Evolutionary conservation across 768 basidiomycete species (phyloP).

Genomic region (Lentinula edodes): DNA sequence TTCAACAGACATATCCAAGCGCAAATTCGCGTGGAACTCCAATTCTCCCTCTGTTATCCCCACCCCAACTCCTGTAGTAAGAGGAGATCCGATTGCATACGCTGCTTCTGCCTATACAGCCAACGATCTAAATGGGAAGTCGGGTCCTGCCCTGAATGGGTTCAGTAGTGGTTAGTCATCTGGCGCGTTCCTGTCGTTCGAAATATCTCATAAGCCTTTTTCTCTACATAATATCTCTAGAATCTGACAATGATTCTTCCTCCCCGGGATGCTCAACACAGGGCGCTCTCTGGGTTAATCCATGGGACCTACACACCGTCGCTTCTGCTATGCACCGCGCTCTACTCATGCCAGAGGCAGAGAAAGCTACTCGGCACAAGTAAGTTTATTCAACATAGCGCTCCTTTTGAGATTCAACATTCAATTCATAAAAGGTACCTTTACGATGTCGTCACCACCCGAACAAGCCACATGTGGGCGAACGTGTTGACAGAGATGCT

Average conservation of each 20-base stretch:
- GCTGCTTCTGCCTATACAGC: neutral
- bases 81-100: conserved; percentile 3
- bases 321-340: conserved; percentile 88
- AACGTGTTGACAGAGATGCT: conserved; percentile 85
- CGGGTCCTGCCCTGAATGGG: neutral
- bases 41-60: neutral
- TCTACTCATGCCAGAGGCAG: conserved; percentile 70
- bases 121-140: neutral
- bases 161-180: neutral
- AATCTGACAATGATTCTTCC: neutral
- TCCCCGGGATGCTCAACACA: conserved; percentile 19
- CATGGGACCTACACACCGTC: conserved; percentile 92
- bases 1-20: neutral
- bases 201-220: neutral
- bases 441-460: conserved; percentile 82
- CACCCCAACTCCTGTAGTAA: neutral
- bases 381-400: neutral
- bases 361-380: conserved; percentile 71
- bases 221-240: neutral
- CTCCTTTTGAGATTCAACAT: neutral
- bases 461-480: conserved; percentile 95
- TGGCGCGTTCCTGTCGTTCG: neutral
- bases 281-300: conserved; percentile 87
- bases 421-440: conserved; percentile 32
- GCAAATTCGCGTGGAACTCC: neutral